Base-by-base conservation (phyloP, 2,329 filamentous ascomycete species). In the Ascochyta pisi region DNA sequence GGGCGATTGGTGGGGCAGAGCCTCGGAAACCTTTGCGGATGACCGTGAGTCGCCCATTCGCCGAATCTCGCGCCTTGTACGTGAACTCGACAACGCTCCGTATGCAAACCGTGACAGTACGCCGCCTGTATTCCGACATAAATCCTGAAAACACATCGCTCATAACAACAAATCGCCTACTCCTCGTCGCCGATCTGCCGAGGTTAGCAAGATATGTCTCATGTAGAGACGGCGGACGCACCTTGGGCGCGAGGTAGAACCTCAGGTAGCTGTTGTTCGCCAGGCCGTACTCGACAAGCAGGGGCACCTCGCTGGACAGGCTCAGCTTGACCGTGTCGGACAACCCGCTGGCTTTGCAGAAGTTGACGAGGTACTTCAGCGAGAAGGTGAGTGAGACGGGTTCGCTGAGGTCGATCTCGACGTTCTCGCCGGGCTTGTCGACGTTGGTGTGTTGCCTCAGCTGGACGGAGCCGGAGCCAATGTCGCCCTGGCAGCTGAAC, bases 201-300 rank as follows among this genome's bases (percentile, higher is more conserved):
- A 13, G 27, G 61, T 82, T 71, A 83, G 79, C 56, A 63, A 40
- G n/a, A 4, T 10, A 23, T 16, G 2, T 5, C 3, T 26, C 29
- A 33, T 24, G 23, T 7, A 15, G 27, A 15, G 8, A 13, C 3
- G 19, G 22, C 37, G 40, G 24, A 73, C 84, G 57, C 80, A 95
- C 95, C 92, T 99, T 99, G 64, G 95, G 95, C 64, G 95, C 95
- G 69, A 99, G 87, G 81, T 98, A 99, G 86, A 98, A 99, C 73
- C 94, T 87, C 79, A 99, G 80, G 78, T 95, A 95, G 79, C 93
- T 96, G 81, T 87, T 92, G 78, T 91, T 95, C 50, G 84, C 83
- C 59, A 97, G 80, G 51, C 81, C 83, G 79, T 98, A 99, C 82
- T 99, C 95, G 40, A 99, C 95, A 68, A 98, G 83, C 65, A 99